Evolutionary conservation across 2,329 filamentous ascomycete species (phyloP).

Genomic region (Xylariaceae sp.): DNA sequence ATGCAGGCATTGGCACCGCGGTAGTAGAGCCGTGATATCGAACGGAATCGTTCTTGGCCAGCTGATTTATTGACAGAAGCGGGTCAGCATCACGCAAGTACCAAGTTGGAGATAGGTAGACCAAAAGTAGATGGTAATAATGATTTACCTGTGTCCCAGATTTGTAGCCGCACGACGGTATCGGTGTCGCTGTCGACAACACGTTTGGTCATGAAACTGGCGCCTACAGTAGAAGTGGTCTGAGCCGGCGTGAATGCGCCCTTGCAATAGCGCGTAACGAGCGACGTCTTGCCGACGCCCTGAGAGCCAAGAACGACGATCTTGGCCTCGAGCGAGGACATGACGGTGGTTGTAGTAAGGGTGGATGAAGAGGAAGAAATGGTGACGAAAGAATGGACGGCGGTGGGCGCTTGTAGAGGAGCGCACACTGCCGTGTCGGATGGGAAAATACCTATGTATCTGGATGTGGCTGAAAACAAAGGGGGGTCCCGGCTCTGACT

Average conservation of each 20-base stretch:
- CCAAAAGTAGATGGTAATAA: too few species aligned
- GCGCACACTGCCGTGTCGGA: background rate
- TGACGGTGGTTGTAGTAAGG: conserved; percentile 18
- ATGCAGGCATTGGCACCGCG: conserved; percentile 91
- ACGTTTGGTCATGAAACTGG: conserved; percentile 73
- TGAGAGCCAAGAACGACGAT: conserved; percentile 76
- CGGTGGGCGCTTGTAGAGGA: background rate
- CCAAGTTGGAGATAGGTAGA: background rate
- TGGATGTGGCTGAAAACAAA: background rate
- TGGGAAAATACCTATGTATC: background rate
- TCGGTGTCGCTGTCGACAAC: conserved; percentile 79
- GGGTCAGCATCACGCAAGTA: conserved; percentile 12
- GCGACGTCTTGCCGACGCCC: conserved; percentile 72
- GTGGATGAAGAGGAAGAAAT: background rate
- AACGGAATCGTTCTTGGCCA: conserved; percentile 90
- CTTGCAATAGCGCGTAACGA: conserved; percentile 71
- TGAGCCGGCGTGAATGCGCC: conserved; percentile 62
- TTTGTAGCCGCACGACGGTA: conserved; percentile 83
- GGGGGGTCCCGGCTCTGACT: background rate
- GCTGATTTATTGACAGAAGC: conserved; percentile 40
- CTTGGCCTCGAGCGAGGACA: conserved; percentile 69
- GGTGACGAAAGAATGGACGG: too few species aligned
- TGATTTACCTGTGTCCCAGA: conserved; percentile 79
- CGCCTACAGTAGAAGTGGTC: conserved; percentile 67
- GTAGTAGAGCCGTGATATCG: conserved; percentile 93